Conservation (phyloP, 2,329 filamentous ascomycete genomes). For the Cryphonectria carpinicola region DNA sequence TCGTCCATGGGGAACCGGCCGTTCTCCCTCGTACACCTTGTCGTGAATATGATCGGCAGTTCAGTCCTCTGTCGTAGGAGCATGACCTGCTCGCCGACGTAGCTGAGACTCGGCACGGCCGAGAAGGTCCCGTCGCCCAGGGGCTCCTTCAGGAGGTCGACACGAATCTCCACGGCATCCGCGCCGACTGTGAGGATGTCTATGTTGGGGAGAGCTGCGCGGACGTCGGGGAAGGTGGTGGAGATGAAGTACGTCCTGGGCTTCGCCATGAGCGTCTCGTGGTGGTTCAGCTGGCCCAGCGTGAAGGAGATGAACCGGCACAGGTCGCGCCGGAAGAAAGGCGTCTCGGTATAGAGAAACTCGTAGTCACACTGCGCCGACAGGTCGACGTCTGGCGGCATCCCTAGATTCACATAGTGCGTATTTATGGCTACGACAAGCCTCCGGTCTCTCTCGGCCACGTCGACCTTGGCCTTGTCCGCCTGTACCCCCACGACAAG, state of each 20-base stretch:
- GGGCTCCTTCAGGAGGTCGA: slow-evolving; percentile 79
- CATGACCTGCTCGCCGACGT: slow-evolving; percentile 87
- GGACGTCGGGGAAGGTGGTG: slow-evolving; percentile 85
- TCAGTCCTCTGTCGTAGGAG: slow-evolving; percentile 80
- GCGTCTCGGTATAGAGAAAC: slow-evolving; percentile 76
- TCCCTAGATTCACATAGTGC: slow-evolving; percentile 73
- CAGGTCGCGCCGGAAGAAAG: slow-evolving; percentile 75
- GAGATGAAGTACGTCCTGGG: slow-evolving; percentile 83
- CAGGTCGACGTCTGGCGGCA: slow-evolving; percentile 67
- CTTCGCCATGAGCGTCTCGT: slow-evolving; percentile 78
- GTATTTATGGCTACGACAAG: slow-evolving; percentile 74
- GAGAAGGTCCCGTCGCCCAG: slow-evolving; percentile 64
- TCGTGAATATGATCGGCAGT: slow-evolving; percentile 88
- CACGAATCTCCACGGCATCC: slow-evolving; percentile 82
- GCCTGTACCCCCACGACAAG: slow-evolving; percentile 70
- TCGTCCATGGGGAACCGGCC: slow-evolving; percentile 85
- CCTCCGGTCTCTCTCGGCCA: slow-evolving; percentile 60
- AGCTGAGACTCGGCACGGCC: slow-evolving; percentile 75
- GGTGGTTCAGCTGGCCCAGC: slow-evolving; percentile 77
- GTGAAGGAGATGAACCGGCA: slow-evolving; percentile 80
- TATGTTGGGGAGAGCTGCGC: slow-evolving; percentile 79
- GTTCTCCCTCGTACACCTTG: slow-evolving; percentile 79
- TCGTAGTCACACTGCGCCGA: slow-evolving; percentile 80
- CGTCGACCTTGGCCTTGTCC: slow-evolving; percentile 58
- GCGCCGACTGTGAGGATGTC: slow-evolving; percentile 87